Base-by-base conservation (phyloP, 2,329 filamentous ascomycete genomes). In the Periconia sp. region DNA sequence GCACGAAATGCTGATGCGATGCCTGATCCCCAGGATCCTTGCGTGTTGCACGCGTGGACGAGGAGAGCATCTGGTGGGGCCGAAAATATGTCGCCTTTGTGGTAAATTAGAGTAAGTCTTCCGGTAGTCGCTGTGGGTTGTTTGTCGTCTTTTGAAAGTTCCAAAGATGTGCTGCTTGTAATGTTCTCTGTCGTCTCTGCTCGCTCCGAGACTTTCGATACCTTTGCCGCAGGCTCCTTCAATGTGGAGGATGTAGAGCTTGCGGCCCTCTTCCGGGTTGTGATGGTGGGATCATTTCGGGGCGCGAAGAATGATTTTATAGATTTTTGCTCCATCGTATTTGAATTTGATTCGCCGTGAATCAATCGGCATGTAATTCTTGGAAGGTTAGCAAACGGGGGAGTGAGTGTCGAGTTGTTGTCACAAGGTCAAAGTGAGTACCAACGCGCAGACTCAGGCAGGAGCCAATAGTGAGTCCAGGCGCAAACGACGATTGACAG, bases 11-110 rank as follows among this genome's bases (percentile, higher is more conserved):
- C 73, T 33, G 63, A 58, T 2, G 84, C 84, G 49, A 86, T 83
- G n/a, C 84, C 84, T 3, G 75, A 76, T 44, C 82, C 82, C 84
- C 84, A 87, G 14, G 62, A 63, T 6, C 84, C 84, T 55, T 77
- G 69, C 47, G 78, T 79, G 66, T 86, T 87, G 71, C 83, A 86
- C 13, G 84, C 82, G 65, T 87, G 84, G 53, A 85, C 77, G 15
- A 86, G 69, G 15, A 82, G 74, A 19, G 77, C 73, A 49, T 75
- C 69, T 33, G 76, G 64, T 0, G 82, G 82, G 0, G 80, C 80
- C 37, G 74, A 64, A 63, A 86, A 85, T 40, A 87, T 75, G 61
- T 83, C 73, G 48, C 81, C 81, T 6, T 53, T 55, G 55, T 68
- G 60, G 51, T 65, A 50, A 18, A 57, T 61, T 10, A 73, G 53